These are phyloP conservation scores for Prunus fruticosa DNA, from an alignment of 306 rosid species.

Conservation along the genomic window DNA sequence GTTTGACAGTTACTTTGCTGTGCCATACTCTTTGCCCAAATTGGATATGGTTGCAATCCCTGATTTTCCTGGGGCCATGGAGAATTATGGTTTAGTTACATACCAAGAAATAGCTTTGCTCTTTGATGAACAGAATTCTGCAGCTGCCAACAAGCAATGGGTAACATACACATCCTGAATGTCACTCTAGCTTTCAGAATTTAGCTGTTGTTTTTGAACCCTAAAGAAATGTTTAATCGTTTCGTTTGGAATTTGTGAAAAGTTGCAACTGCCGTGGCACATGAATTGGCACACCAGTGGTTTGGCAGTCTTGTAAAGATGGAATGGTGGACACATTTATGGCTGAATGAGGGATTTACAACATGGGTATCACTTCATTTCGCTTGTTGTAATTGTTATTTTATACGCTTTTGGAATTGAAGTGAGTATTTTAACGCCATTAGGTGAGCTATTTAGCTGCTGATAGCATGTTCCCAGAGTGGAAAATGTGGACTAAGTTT, in stretches of 20 bases:
- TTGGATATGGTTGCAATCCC: slow-evolving; percentile 95
- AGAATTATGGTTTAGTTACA: slow-evolving; percentile 91
- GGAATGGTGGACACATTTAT: slow-evolving; percentile 98
- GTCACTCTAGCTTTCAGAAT: slow-evolving; percentile 10
- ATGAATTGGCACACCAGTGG: slow-evolving; percentile 97
- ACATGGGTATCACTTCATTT: slow-evolving; percentile 67
- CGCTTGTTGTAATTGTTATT: slow-evolving; percentile 3
- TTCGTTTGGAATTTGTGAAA: slow-evolving; percentile 33
- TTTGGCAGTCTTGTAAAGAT: slow-evolving; percentile 90
- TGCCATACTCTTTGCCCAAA: slow-evolving; percentile 82
- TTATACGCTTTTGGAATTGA: slow-evolving; percentile 1
- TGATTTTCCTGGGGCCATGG: slow-evolving; percentile 98
- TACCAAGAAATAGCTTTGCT: slow-evolving; percentile 86
- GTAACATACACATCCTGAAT: slow-evolving; percentile 36
- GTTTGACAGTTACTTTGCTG: slow-evolving; percentile 63
- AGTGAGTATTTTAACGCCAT: slow-evolving; percentile 1
- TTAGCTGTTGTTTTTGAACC: slow-evolving; percentile 2
- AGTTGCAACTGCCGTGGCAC: slow-evolving; percentile 89
- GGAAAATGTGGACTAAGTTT: slow-evolving; percentile 94
- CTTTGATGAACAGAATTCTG: slow-evolving; percentile 77
- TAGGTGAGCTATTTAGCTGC: slow-evolving; percentile 90
- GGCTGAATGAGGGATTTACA: slow-evolving; percentile 95
- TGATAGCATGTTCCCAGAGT: slow-evolving; percentile 85
- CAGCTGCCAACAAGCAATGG: slow-evolving; percentile 86
- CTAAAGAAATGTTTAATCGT: slow-evolving; percentile 5